These are phyloP conservation scores for Inonotus hispidus DNA, from an alignment of 1,284 basidiomycete genomes.

Conservation along the genomic window DNA sequence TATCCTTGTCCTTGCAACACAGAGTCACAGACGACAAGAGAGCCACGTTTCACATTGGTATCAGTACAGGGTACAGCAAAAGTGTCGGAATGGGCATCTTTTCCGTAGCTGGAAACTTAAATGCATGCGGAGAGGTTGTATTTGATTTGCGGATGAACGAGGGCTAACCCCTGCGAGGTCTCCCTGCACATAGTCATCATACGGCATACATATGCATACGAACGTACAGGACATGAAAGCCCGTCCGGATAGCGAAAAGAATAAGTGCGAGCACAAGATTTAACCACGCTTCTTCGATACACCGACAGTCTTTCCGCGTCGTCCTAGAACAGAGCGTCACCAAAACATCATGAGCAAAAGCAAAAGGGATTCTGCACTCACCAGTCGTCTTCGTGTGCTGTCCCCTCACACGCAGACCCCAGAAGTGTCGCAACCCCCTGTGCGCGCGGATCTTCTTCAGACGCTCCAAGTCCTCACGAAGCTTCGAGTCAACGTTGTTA, in stretches of 20 bases:
- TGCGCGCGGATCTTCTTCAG: constrained; percentile 99
- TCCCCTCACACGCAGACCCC: constrained; percentile 92
- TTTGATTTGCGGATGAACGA: too few species aligned
- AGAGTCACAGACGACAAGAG: too few species aligned
- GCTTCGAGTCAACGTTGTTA: constrained; percentile 97
- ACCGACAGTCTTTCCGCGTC: constrained; percentile 89
- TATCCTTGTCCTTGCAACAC: too few species aligned
- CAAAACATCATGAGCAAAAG: neutral
- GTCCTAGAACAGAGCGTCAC: constrained; percentile 41
- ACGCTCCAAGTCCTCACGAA: constrained; percentile 97
- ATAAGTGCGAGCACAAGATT: constrained; percentile 22
- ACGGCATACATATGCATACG: constrained; percentile 3
- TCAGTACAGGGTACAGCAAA: too few species aligned
- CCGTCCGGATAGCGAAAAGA: too few species aligned
- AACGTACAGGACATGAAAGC: neutral
- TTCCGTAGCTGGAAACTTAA: too few species aligned
- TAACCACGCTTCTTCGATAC: constrained; percentile 90
- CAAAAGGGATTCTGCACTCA: constrained; percentile 31
- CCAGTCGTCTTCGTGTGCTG: constrained; percentile 99
- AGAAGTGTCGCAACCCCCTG: constrained; percentile 97
- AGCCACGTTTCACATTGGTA: too few species aligned
- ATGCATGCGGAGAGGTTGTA: too few species aligned
- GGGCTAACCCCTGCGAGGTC: too few species aligned
- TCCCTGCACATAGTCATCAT: constrained; percentile 2
- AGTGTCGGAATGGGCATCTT: too few species aligned